Evolutionary conservation across 176 grass and related monocot species (phyloP).

Genomic region (Neostapfia colusana): DNA sequence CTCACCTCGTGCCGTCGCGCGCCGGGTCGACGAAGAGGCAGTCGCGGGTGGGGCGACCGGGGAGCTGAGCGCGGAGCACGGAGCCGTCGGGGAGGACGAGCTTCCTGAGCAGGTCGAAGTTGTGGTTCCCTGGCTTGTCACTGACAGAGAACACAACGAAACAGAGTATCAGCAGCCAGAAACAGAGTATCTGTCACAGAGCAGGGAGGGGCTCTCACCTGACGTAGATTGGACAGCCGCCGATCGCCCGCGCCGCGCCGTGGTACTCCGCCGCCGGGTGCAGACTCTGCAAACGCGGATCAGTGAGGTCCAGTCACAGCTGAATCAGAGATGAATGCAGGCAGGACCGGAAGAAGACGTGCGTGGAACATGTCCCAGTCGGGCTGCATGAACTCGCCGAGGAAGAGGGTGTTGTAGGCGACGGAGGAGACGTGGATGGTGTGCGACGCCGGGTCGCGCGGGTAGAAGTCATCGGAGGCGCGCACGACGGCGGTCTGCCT

Average conservation of each 20-base stretch:
- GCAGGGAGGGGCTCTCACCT: slow-evolving; percentile 37
- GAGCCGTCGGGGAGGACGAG: slow-evolving; percentile 77
- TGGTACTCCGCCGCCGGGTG: slow-evolving; percentile 89
- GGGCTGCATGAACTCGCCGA: slow-evolving; percentile 90
- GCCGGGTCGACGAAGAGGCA: slow-evolving; percentile 87
- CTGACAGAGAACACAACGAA: background rate
- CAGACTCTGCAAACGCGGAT: slow-evolving; percentile 43
- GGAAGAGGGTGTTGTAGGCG: slow-evolving; percentile 76
- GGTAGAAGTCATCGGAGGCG: slow-evolving; percentile 90
- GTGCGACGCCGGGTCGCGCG: slow-evolving; percentile 75
- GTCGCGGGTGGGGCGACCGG: slow-evolving; percentile 66
- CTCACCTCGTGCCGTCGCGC: slow-evolving; percentile 60
- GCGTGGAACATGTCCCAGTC: slow-evolving; percentile 98
- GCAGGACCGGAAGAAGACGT: background rate
- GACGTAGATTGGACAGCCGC: slow-evolving; percentile 65
- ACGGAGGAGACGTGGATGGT: slow-evolving; percentile 75
- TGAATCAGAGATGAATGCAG: background rate
- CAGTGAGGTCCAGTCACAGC: slow-evolving; percentile 2
- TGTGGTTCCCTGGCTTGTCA: slow-evolving; percentile 77
- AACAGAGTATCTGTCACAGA: background rate
- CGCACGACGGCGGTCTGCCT: slow-evolving; percentile 67
- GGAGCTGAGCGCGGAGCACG: slow-evolving; percentile 64
- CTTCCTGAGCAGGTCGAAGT: slow-evolving; percentile 75
- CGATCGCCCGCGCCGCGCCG: slow-evolving; percentile 62
- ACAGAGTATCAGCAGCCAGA: background rate